phyloP scores from a whole-genome alignment of 345 rosid genomes.

The Salix purpurea region DNA sequence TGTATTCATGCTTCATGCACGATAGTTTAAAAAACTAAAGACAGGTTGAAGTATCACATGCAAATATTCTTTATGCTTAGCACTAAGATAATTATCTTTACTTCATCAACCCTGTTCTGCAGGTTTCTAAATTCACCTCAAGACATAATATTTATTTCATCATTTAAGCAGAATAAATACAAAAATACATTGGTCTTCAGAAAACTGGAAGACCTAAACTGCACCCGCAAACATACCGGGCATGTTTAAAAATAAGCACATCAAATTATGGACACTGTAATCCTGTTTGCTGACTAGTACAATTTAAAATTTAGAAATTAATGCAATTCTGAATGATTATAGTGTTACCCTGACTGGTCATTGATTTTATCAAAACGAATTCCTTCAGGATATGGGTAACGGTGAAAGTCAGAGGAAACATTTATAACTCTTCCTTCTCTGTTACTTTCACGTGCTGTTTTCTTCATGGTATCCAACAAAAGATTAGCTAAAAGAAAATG shows the following conservation, averaged over 20 bases:
- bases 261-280: not conserved
- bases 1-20: not conserved
- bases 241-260: not conserved
- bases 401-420: conserved; percentile 36
- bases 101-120: not conserved
- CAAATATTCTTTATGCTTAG: not conserved
- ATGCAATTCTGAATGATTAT: not conserved
- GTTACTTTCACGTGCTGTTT: conserved; percentile 33
- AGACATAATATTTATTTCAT: not conserved
- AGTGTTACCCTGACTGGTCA: conserved; percentile 33
- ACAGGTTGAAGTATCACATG: not conserved
- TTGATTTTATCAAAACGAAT: conserved; percentile 42
- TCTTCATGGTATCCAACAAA: conserved; percentile 44
- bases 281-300: not conserved
- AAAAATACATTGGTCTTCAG: not conserved
- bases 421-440: conserved; percentile 48
- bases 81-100: not conserved
- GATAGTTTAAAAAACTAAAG: not conserved
- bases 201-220: not conserved
- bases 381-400: conserved; percentile 36
- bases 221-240: not conserved
- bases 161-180: not conserved
- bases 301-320: not conserved
- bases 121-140: not conserved
- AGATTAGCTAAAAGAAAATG: conserved; percentile 55